These are phyloP conservation scores for Fimicolochytrium jonesii DNA, from an alignment of 192 early-diverging fungal species.

Conservation along the genomic window DNA sequence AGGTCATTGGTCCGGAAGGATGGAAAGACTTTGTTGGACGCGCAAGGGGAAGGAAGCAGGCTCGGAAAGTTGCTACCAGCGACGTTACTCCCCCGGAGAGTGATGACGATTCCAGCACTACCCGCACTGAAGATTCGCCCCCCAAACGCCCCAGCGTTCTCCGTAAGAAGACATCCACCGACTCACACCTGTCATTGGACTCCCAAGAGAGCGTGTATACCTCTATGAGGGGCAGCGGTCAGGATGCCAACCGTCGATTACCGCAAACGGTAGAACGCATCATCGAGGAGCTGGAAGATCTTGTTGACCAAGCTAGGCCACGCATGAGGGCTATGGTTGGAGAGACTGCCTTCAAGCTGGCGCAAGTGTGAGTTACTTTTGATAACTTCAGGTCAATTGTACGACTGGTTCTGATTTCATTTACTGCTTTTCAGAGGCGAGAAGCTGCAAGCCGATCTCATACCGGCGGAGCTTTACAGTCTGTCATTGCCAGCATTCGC, in stretches of 20 bases:
- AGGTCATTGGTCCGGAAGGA: constrained; percentile 17
- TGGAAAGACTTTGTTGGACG: constrained; percentile 20
- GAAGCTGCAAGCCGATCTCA: constrained; percentile 42
- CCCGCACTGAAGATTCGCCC: no score
- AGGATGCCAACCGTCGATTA: background rate
- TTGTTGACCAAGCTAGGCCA: constrained; percentile 54
- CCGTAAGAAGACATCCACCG: background rate
- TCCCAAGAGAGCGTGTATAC: no score
- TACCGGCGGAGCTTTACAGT: constrained; percentile 33
- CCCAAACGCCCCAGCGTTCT: no score
- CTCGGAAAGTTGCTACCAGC: background rate
- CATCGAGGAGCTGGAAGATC: constrained; percentile 49
- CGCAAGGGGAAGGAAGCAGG: constrained; percentile 1
- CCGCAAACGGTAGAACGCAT: constrained; percentile 24
- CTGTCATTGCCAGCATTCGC: constrained; percentile 33
- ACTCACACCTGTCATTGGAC: background rate
- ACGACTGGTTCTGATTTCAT: no score
- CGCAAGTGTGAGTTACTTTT: constrained; percentile 9
- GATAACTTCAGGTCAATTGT: no score
- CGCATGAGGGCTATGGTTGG: constrained; percentile 38
- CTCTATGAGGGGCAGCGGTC: no score
- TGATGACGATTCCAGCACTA: constrained; percentile 24
- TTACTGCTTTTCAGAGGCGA: background rate
- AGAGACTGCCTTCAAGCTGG: constrained; percentile 35
- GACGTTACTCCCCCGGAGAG: constrained; percentile 10